Conservation (phyloP, 106 monocot species). For the Xerophyta viscosa region DNA sequence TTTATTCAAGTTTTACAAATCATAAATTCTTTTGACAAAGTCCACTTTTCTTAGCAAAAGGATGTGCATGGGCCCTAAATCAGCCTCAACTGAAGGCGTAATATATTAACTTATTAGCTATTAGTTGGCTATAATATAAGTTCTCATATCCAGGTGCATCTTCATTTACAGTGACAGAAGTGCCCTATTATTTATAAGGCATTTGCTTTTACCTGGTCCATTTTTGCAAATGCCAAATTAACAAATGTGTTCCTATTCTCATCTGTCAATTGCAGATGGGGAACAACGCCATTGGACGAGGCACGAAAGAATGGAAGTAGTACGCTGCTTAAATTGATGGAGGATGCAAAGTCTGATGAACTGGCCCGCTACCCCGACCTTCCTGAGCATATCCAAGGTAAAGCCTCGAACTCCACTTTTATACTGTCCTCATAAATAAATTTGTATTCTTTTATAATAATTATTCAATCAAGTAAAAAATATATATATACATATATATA, state of each 20-base stretch:
- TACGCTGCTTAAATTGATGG: conserved; percentile 31
- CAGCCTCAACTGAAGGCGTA: no score
- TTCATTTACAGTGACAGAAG: no score
- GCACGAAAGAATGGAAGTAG: conserved; percentile 40
- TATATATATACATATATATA: neutral
- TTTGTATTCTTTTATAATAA: no score
- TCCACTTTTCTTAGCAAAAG: no score
- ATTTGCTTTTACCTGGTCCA: no score
- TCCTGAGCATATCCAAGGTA: conserved; percentile 30
- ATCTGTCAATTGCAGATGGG: conserved; percentile 42
- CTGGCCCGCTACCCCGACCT: conserved; percentile 23
- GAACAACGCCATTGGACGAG: conserved; percentile 63
- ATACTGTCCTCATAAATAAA: neutral
- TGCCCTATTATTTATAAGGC: no score
- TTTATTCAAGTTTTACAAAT: no score
- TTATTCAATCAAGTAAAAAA: neutral
- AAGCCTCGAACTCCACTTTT: neutral
- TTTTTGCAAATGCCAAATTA: neutral
- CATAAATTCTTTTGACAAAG: no score
- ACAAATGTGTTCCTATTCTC: neutral
- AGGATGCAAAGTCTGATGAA: conserved; percentile 32
- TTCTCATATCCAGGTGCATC: no score
- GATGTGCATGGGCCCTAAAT: no score
- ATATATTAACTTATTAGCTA: no score
- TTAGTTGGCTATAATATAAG: no score